Evolutionary conservation across 208 protist genomes (phyloP).

Genomic region (Acanthamoeba lenticulata): DNA sequence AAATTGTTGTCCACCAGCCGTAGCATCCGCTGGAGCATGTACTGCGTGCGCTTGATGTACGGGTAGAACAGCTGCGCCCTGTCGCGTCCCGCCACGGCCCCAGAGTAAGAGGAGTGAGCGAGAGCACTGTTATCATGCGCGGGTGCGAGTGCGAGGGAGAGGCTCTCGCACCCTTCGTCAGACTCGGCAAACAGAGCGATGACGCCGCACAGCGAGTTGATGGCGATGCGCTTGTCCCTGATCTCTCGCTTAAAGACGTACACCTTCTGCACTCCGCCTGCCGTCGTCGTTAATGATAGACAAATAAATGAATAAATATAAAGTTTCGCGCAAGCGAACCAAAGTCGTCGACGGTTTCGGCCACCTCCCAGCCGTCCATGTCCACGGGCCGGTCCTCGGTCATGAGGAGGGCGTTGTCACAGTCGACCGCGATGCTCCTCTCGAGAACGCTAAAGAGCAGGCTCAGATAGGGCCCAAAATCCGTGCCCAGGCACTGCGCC

Average conservation of each 20-base stretch:
- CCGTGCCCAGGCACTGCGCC: background rate
- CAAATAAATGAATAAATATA: background rate
- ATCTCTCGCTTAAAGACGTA: background rate
- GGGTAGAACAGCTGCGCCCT: background rate
- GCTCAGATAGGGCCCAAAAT: background rate
- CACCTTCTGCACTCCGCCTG: slow-evolving; percentile 37
- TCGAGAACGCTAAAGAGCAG: background rate
- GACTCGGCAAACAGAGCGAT: background rate
- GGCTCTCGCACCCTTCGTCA: background rate
- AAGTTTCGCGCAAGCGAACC: background rate
- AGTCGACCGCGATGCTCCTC: background rate
- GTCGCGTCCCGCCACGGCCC: background rate
- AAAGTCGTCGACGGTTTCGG: slow-evolving; percentile 32
- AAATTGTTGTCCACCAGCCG: slow-evolving; percentile 47
- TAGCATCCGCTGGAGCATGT: background rate
- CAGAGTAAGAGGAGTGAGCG: background rate
- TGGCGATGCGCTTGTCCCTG: slow-evolving; percentile 26
- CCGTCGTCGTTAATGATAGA: background rate
- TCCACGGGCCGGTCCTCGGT: slow-evolving; percentile 25
- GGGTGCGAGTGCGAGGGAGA: background rate
- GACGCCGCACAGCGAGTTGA: background rate
- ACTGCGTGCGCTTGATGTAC: background rate
- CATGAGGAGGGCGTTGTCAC: background rate
- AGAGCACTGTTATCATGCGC: background rate
- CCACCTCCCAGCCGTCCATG: slow-evolving; percentile 47